Evolutionary conservation across 2,329 filamentous ascomycete species (phyloP).

Genomic region (Neobulgaria alba): DNA sequence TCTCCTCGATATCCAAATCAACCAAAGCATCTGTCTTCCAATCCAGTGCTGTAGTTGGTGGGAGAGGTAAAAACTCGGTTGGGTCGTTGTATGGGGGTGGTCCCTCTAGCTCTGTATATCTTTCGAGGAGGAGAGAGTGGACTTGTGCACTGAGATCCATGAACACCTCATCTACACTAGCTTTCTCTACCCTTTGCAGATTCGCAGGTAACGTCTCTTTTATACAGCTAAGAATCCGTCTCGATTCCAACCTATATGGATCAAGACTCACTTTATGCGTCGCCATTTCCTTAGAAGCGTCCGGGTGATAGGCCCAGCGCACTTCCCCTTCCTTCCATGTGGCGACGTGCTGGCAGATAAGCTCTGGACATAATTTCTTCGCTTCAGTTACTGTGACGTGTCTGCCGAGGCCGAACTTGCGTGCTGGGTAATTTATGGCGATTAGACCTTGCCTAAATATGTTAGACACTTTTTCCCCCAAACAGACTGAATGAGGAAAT

Average conservation of each 20-base stretch:
- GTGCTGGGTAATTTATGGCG: slow-evolving; percentile 90
- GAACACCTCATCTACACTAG: slow-evolving; percentile 92
- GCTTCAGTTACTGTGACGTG: slow-evolving; percentile 77
- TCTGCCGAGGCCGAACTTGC: slow-evolving; percentile 68
- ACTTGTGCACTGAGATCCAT: slow-evolving; percentile 83
- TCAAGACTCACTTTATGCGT: slow-evolving; percentile 93
- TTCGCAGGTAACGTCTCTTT: slow-evolving; percentile 61
- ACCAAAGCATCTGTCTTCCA: slow-evolving; percentile 80
- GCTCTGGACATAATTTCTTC: slow-evolving; percentile 72
- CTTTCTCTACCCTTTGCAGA: slow-evolving; percentile 77
- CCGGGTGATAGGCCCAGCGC: slow-evolving; percentile 83
- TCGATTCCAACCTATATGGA: slow-evolving; percentile 78
- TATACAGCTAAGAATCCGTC: slow-evolving; percentile 71
- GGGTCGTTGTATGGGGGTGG: slow-evolving; percentile 67
- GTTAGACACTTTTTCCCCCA: too few relatives aligned
- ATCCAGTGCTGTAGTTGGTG: slow-evolving; percentile 64
- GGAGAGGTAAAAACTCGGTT: slow-evolving; percentile 62
- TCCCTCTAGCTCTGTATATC: slow-evolving; percentile 64
- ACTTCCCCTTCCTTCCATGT: slow-evolving; percentile 91
- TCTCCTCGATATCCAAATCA: slow-evolving; percentile 63
- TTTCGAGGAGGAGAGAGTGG: slow-evolving; percentile 62
- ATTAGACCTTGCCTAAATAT: slow-evolving; percentile 77
- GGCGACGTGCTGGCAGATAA: slow-evolving; percentile 86
- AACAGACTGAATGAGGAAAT: neutral
- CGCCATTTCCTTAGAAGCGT: slow-evolving; percentile 69